These are phyloP conservation scores for Mycena olivaceomarginata DNA, from an alignment of 768 basidiomycete species.

Conservation along the genomic window DNA sequence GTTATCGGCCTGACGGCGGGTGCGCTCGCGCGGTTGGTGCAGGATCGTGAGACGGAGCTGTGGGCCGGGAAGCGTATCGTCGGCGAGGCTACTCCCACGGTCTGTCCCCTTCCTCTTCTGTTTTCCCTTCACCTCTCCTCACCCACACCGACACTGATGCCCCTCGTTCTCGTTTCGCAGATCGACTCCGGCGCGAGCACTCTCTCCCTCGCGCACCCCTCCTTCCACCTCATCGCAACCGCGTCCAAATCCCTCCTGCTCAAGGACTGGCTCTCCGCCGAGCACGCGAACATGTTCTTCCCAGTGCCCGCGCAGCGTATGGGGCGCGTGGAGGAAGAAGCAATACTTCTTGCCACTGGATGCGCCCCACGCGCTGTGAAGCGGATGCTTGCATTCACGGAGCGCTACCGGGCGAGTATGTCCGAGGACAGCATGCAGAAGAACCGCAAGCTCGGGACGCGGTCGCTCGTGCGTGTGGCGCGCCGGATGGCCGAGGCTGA, in stretches of 20 bases:
- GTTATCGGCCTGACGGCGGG: constrained; percentile 81
- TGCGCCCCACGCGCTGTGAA: constrained; percentile 62
- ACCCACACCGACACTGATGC: background rate
- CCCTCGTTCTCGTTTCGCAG: constrained; percentile 37
- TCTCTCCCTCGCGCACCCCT: constrained; percentile 71
- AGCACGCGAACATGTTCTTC: constrained; percentile 85
- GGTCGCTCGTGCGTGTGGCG: constrained; percentile 74
- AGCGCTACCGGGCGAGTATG: constrained; percentile 74
- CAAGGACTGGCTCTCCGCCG: constrained; percentile 81
- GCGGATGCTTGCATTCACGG: constrained; percentile 71
- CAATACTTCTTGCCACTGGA: constrained; percentile 69
- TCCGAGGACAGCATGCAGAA: constrained; percentile 75
- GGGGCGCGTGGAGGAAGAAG: constrained; percentile 69
- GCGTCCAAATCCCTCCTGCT: constrained; percentile 79
- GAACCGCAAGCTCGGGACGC: constrained; percentile 78
- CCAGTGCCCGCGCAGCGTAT: constrained; percentile 77
- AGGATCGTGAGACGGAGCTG: constrained; percentile 79
- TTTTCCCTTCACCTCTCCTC: background rate
- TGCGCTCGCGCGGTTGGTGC: constrained; percentile 73
- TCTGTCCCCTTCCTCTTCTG: constrained; percentile 36
- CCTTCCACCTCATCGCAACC: constrained; percentile 78
- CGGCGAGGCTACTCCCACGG: constrained; percentile 67
- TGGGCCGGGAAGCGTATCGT: constrained; percentile 81
- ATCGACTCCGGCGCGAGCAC: constrained; percentile 60
- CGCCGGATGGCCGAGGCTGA: constrained; percentile 77